Base-by-base conservation (phyloP, 352 stramenopile species). In the Phytophthora nicotianae region DNA sequence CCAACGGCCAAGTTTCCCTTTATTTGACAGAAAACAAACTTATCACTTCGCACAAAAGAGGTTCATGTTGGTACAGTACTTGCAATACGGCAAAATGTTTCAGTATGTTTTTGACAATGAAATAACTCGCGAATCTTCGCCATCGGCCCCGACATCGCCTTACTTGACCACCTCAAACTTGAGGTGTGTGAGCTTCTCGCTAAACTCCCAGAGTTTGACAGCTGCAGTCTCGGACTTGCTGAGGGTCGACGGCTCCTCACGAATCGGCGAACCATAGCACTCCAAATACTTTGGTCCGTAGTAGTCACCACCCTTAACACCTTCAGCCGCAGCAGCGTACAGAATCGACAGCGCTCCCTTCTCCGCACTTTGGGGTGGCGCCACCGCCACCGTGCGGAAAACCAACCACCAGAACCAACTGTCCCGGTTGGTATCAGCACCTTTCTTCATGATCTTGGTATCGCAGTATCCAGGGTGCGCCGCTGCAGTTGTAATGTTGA, bases 271-370 rank as follows among this genome's bases (percentile, higher is more conserved):
- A 0, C 79, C 79, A 14, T 58, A 59, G 21, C 57, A 45, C 9
- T 48, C 45, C 29, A 42, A 70, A 62, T 29, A 64, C 56, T 47
- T 61, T 45, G 73, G 77, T 5, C 77, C 75, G 41, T 74, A 77
- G 62, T 72, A 90, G 20, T 80, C 61, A 16, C 60, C 51, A 24
- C 68, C 50, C n/a, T 70, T 48, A 11, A 75, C 67, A 10, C 55
- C 41, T 0, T 42, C 13, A 0, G 26, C 67, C 0, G 66, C 74
- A 3, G 77, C 77, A 7, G 75, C 79, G 24, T 77, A 86, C 42
- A 89, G 46, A 5, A 63, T 72, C 14, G 77, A 58, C 20, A 86
- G 32, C 20, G 75, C 68, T 20, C 79, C 79, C 46, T 79, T 79
- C 21, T 77, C 52, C 5, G 58, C n/a, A 20, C 54, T 67, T 38